Base-by-base conservation (phyloP, 495 filamentous ascomycete genomes). In the Hyaloscypha finlandica region DNA sequence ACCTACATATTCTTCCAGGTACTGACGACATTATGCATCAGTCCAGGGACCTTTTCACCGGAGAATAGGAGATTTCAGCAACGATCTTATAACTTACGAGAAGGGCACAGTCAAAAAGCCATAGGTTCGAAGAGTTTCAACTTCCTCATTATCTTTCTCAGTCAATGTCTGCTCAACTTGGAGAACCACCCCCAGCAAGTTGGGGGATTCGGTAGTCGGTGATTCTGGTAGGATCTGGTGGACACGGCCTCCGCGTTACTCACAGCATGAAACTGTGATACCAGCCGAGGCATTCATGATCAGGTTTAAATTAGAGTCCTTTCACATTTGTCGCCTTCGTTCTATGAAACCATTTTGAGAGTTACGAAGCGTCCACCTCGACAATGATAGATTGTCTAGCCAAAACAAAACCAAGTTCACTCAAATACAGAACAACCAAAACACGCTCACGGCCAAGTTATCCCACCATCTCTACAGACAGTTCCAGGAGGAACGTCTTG, bases 401-500 rank as follows among this genome's bases (percentile, higher is more conserved):
- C 42, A 12, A 19, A 48, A 48, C 42, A 48, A 48, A 14, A 16
- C 16, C 42, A 48, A 48, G 16, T 4, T 48, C 42, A 14, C 16
- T 12, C 6, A 37, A 6, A 6, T 37, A 12, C 42, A 6, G 42
- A 4, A 37, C 35, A 37, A 12, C 35, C 35, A 37, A 48, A 14
- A 0, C 0, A 48, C 42, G 42, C 35, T 39, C 32, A 56, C 20
- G 61, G 31, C 22, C 48, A 64, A 9, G 54, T 51, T 48, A 65
- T 65, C 1, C 16, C 37, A 30, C 37, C 39, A 58, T 59, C 39
- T 35, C 35, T 58, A 22, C 63, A 65, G 2, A 51, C 54, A 31
- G 48, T 56, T 37, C 51, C 61, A 8, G 61, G 61, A 35, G 51
- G 45, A 12, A 56, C n/a, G 9, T 52, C 16, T 42, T 66, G 64